These are phyloP conservation scores for Cyclotella cryptica DNA, from an alignment of 108 stramenopile species.

Conservation along the genomic window DNA sequence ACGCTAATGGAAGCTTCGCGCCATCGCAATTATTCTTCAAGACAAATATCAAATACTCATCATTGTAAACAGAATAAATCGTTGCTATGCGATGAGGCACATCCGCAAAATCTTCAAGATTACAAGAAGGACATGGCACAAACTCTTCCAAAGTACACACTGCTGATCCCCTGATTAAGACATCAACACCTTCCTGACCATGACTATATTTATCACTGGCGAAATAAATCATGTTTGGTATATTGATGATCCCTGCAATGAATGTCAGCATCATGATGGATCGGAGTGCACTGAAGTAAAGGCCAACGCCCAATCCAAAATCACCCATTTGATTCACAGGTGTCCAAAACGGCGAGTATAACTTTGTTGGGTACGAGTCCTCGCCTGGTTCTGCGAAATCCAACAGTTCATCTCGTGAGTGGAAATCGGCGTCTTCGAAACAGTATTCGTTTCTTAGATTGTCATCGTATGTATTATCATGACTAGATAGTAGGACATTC, in stretches of 20 bases:
- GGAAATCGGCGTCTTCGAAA: not conserved
- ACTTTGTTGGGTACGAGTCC: not conserved
- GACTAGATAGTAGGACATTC: too few species aligned
- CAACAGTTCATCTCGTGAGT: not conserved
- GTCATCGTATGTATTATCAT: not conserved
- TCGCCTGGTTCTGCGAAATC: conserved; percentile 5
- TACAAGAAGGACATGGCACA: conserved; percentile 3
- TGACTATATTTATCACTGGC: not conserved
- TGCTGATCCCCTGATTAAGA: not conserved
- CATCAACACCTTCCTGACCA: not conserved
- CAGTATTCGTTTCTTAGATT: not conserved
- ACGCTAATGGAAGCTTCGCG: not conserved
- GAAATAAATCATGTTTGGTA: conserved; percentile 4
- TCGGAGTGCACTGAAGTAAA: not conserved
- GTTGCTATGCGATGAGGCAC: not conserved
- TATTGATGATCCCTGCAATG: not conserved
- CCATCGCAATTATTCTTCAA: conserved; percentile 8
- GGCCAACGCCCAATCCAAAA: not conserved
- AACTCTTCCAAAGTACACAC: not conserved
- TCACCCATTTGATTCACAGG: conserved; percentile 8
- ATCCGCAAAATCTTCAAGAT: conserved; percentile 3
- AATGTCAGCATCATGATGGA: not conserved
- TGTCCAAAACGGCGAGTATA: conserved; percentile 1
- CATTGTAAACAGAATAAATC: not conserved
- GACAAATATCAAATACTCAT: not conserved